Conservation (phyloP, 169 alveolate species). For the Eimeria falciformis region DNA sequence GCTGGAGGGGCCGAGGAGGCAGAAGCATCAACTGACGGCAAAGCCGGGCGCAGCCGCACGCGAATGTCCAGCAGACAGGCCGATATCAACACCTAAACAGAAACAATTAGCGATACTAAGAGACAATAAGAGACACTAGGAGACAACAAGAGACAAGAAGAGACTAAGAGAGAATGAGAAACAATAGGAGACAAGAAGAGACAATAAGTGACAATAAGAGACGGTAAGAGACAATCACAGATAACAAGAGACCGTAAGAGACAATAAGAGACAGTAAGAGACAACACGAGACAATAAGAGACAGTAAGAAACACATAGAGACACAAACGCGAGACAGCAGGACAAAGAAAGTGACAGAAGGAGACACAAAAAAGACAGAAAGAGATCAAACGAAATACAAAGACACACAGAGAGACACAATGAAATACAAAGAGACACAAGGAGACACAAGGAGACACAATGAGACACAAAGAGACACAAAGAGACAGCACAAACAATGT, state of each 20-base stretch:
- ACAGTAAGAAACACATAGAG: conserved; percentile 26
- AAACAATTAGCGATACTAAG: neutral
- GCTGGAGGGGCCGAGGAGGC: too few relatives aligned
- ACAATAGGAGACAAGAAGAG: neutral
- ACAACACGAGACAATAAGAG: conserved; percentile 27
- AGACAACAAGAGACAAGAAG: neutral
- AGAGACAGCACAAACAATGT: neutral
- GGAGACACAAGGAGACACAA: neutral
- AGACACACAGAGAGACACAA: neutral
- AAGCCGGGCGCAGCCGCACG: neutral
- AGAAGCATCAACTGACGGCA: too few relatives aligned
- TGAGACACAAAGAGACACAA: neutral
- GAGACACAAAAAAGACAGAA: neutral
- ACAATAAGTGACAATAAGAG: neutral
- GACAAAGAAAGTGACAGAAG: neutral
- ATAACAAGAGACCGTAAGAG: neutral
- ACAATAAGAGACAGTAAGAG: neutral
- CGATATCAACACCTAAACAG: neutral
- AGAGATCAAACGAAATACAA: neutral
- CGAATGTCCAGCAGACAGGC: neutral
- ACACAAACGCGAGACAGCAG: neutral
- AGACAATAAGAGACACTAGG: neutral
- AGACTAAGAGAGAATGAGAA: neutral
- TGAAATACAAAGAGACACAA: neutral
- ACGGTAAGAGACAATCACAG: neutral